Base-by-base conservation (phyloP, 2,329 filamentous ascomycete genomes). In the Penicillium oxalicum region DNA sequence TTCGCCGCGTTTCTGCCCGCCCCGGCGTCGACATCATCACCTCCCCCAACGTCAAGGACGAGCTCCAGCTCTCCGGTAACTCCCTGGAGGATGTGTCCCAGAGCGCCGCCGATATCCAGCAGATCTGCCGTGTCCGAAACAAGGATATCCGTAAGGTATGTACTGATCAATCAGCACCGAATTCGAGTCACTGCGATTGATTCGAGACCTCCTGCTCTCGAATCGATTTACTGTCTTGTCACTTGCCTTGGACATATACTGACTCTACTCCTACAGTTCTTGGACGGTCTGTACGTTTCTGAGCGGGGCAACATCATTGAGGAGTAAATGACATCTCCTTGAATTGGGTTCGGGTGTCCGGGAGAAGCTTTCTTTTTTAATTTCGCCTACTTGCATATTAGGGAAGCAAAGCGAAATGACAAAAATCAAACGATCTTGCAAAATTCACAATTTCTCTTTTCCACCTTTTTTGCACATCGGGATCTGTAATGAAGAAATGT, bases 91-190 rank as follows among this genome's bases (percentile, higher is more conserved):
- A 84, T 73, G 93, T 98, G 62, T 98, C 93, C 70, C 93, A 98
- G 81, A 90, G 86, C 72, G 93, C 93, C 63, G 93, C 93, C 77
- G 93, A 98, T 76, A 96, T 98, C 75, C 93, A 98, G 83, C 93
- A 98, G 79, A 91, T 93, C 78, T 98, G 93, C 90, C 84, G 84
- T 79, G 93, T 98, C 77, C 86, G 90, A 77, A 98, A 98, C 88
- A 98, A 98, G 90, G 93, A 98, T 95, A 98, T 98, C 82, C 90
- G 94, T 81, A 96, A 96, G 87, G 87, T 90, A 71, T 63, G 77
- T 64, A 41, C 4, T 26, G 29, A 32, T 13, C 4, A 43, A 7
- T 25, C 36, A 32, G 18, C 18, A 18, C 18, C 18, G 18, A 18
- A 18, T 18, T 18, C 18, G 18, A 18, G 18, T 18, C 18, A 18